A percentile compares a stretch with the other conserved stretches of the same genome.
phyloP scores from a whole-genome alignment of 2,329 filamentous ascomycete genomes.

The Cadophora gregata region DNA sequence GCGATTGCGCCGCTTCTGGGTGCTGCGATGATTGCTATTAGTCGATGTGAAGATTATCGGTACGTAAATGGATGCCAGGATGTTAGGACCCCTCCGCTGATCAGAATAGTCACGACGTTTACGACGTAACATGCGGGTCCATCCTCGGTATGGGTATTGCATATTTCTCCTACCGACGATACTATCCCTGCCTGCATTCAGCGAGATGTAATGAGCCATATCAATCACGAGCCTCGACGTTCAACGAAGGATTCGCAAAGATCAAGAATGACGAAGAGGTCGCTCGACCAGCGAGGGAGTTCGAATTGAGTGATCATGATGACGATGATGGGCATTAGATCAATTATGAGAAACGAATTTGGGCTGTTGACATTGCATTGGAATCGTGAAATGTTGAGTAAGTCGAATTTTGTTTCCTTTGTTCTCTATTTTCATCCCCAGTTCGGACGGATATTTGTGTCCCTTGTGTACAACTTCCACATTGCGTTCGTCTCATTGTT shows the following conservation, averaged over 20 bases:
- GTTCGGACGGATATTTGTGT: not conserved
- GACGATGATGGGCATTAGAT: slow-evolving; percentile 32
- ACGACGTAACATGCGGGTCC: slow-evolving; percentile 68
- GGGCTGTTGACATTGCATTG: not conserved
- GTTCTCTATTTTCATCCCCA: not conserved
- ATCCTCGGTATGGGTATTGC: slow-evolving; percentile 64
- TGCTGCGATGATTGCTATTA: slow-evolving; percentile 71
- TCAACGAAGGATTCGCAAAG: slow-evolving; percentile 43
- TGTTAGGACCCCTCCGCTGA: not conserved
- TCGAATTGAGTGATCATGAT: slow-evolving; percentile 35
- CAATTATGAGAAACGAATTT: slow-evolving; percentile 4
- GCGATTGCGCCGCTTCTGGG: slow-evolving; percentile 65
- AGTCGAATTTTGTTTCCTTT: not conserved
- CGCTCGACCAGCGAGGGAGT: slow-evolving; percentile 32
- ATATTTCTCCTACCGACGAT: slow-evolving; percentile 70
- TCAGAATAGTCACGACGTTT: slow-evolving; percentile 63
- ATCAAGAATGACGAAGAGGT: slow-evolving; percentile 43
- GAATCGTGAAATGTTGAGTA: not conserved
- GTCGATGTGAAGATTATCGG: slow-evolving; percentile 71
- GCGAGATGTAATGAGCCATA: slow-evolving; percentile 63
- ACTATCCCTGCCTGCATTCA: slow-evolving; percentile 63
- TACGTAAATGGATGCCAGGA: slow-evolving; percentile 21
- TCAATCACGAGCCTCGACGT: slow-evolving; percentile 45
- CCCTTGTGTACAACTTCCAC: not conserved
- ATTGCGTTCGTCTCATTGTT: not conserved